These are phyloP conservation scores for Mycena capillaripes DNA, from an alignment of 768 basidiomycete species.

Conservation along the genomic window DNA sequence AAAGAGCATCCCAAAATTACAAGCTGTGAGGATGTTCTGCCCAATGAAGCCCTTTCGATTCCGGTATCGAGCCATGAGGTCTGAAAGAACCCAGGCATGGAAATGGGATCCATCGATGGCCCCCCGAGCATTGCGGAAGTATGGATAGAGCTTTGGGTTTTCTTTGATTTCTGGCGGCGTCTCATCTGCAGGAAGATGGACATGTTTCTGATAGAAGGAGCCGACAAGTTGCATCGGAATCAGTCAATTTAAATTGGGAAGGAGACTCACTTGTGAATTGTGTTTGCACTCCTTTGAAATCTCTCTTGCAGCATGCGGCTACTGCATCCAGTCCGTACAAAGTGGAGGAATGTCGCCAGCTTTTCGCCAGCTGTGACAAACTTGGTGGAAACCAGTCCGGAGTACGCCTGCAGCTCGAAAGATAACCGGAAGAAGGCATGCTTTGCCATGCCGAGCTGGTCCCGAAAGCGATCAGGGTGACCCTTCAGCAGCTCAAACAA, in stretches of 20 bases:
- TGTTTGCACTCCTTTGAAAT: conserved; percentile 49
- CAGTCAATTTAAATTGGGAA: neutral
- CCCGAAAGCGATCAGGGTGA: conserved; percentile 32
- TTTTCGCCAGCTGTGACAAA: conserved; percentile 21
- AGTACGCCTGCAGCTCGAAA: conserved; percentile 32
- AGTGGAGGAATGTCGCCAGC: conserved; percentile 46
- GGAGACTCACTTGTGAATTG: conserved; percentile 41
- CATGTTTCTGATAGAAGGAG: too few relatives aligned
- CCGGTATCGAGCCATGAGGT: too few relatives aligned
- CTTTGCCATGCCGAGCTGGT: conserved; percentile 39
- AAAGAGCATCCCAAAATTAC: too few relatives aligned
- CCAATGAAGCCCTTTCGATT: too few relatives aligned
- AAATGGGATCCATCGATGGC: too few relatives aligned
- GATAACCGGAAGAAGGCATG: conserved; percentile 43
- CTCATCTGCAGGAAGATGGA: too few relatives aligned
- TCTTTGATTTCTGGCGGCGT: too few relatives aligned
- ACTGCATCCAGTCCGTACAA: conserved; percentile 37
- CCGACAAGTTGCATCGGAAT: too few relatives aligned
- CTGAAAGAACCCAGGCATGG: too few relatives aligned
- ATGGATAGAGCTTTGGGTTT: too few relatives aligned
- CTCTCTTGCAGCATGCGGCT: conserved; percentile 42
- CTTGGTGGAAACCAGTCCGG: conserved; percentile 34
- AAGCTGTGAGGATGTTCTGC: too few relatives aligned
- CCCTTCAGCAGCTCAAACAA: conserved; percentile 39
- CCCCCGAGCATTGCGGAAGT: too few relatives aligned